Evolutionary conservation across 1,139 yeast species (phyloP), one percentile per base, ranked within the genome.

Genomic region (Geotrichum klebahnii): DNA sequence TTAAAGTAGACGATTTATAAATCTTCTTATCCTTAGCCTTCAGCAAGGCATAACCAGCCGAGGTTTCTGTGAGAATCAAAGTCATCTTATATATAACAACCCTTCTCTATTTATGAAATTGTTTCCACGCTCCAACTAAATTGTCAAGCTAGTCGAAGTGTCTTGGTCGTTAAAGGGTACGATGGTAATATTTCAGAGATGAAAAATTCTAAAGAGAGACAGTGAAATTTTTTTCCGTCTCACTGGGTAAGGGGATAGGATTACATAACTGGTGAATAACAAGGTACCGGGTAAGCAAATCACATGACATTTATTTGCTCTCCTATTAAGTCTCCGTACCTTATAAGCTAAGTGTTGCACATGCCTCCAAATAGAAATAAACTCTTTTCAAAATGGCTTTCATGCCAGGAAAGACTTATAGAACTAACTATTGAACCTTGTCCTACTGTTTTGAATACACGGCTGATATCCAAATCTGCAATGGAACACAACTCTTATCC

Each of bases 21-120:
- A 92, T 84, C 79, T 92, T 92, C 78, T 92, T 92, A 77, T 92
- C 97, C 59, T 96, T 83, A 54, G 97, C 96, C 76, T 92, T 92
- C 67, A 92, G 80, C 68, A 92, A 79, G 68, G 97, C 97, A 69
- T 92, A 92, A 68, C 98, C 98, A 52, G 98, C 98, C 59, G 97
- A 87, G 58, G 97, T 92, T 77, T 92, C 98, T 57, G 97, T 86
- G 70, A 92, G 81, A 66, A 92, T 92, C 79, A 80, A 89, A 61
- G 97, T 88, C 97, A 89, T 89, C 23, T 19, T 44, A 20, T 24
- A 41, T 34, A 26, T n/a, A n/a, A n/a, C n/a, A n/a, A n/a, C n/a
- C n/a, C n/a, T n/a, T n/a, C n/a, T n/a, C n/a, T n/a, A n/a, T n/a
- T n/a, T n/a, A n/a, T n/a, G n/a, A n/a, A n/a, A n/a, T n/a, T n/a